phyloP scores from a whole-genome alignment of 2,329 filamentous ascomycete genomes.

The Xylariomycetidae sp. region DNA sequence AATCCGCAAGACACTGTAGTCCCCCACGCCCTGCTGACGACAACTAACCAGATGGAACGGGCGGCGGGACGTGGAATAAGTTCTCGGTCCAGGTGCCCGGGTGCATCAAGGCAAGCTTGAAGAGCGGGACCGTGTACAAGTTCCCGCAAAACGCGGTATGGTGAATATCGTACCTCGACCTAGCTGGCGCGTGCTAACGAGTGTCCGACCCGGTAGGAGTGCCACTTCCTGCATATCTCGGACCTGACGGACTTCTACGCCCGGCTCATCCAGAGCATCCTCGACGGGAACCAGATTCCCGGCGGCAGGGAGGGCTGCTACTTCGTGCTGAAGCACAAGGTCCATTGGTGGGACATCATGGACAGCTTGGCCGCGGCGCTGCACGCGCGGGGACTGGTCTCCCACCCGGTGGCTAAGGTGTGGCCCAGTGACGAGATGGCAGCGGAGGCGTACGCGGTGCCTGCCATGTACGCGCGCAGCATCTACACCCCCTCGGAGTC shows the following conservation, averaged over 20 bases:
- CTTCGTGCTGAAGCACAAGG: slow-evolving; percentile 24
- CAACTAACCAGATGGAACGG: slow-evolving; percentile 24
- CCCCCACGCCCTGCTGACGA: slow-evolving; percentile 2
- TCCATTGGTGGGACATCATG: slow-evolving; percentile 25
- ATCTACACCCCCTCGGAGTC: no score
- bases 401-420: slow-evolving; percentile 13
- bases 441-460: no score
- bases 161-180: no score
- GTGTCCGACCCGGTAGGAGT: no score
- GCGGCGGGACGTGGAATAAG: slow-evolving; percentile 26
- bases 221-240: slow-evolving; percentile 23
- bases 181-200: no score
- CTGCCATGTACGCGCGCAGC: no score
- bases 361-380: slow-evolving; percentile 20
- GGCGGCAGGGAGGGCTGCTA: slow-evolving; percentile 28
- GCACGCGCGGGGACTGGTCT: slow-evolving; percentile 24
- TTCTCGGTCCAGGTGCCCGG: slow-evolving; percentile 28
- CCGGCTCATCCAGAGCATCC: slow-evolving; percentile 22
- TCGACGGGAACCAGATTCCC: slow-evolving; percentile 20
- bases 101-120: slow-evolving; percentile 23
- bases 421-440: slow-evolving; percentile 28
- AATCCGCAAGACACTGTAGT: no score
- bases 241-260: slow-evolving; percentile 27
- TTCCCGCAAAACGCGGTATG: slow-evolving; percentile 28
- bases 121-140: slow-evolving; percentile 23